Evolutionary conservation across 345 rosid species (phyloP).

Genomic region (Lumnitzera racemosa): DNA sequence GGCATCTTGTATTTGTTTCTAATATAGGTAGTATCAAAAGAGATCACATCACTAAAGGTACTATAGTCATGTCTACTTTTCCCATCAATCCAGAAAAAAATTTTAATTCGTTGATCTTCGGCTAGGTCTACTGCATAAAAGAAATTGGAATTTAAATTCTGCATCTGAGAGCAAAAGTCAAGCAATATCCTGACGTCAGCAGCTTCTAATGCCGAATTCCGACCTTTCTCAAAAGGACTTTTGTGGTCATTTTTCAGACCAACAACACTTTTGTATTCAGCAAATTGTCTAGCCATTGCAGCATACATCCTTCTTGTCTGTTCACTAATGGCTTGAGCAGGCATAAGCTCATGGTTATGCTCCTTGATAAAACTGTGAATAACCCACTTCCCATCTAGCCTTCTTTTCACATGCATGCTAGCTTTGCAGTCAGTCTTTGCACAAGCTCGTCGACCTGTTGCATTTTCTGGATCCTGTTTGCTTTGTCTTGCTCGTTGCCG

Average conservation of each 20-base stretch:
- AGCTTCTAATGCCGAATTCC: constrained; percentile 28
- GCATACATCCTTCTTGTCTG: constrained; percentile 57
- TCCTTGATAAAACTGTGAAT: constrained; percentile 54
- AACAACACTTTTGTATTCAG: constrained; percentile 43
- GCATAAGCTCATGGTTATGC: constrained; percentile 61
- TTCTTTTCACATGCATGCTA: constrained; percentile 67
- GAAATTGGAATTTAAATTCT: constrained; percentile 43
- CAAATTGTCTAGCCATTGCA: constrained; percentile 55
- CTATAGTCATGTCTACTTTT: constrained; percentile 50
- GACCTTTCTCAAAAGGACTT: constrained; percentile 36
- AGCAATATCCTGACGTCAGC: constrained; percentile 39
- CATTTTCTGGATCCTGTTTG: constrained; percentile 49
- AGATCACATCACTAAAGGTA: constrained; percentile 42
- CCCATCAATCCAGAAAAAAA: constrained; percentile 48
- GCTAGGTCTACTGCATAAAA: constrained; percentile 45
- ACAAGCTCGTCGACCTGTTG: constrained; percentile 44
- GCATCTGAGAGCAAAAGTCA: constrained; percentile 35
- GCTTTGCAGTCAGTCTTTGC: constrained; percentile 64
- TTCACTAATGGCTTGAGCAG: constrained; percentile 62
- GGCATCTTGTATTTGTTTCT: constrained; percentile 49
- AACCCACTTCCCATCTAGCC: constrained; percentile 54
- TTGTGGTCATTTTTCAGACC: constrained; percentile 37
- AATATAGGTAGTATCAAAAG: constrained; percentile 40
- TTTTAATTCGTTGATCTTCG: constrained; percentile 46
- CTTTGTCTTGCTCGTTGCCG: constrained; percentile 48